Evolutionary conservation across 148 eudicot genomes (phyloP).

Genomic region (Gaultheria prostrata): DNA sequence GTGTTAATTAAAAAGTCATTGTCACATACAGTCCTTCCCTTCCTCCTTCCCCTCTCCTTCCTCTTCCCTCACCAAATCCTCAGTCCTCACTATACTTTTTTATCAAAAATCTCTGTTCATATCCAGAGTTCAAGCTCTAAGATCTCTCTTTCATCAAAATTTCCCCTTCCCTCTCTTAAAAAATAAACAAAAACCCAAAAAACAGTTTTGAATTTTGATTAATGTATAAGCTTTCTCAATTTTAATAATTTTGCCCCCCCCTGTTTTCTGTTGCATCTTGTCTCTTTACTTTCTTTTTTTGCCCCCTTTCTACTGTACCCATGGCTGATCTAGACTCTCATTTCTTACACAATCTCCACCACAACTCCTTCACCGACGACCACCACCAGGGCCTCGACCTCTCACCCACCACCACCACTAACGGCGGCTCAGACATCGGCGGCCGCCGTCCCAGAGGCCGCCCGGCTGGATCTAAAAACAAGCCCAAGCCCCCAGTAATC

Average conservation of each 20-base stretch:
- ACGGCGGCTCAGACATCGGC: slow-evolving; percentile 14
- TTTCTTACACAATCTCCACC: slow-evolving; percentile 31
- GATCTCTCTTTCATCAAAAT: not conserved
- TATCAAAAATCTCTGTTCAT: not conserved
- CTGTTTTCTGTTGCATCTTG: slow-evolving; percentile 18
- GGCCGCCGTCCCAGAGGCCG: slow-evolving; percentile 43
- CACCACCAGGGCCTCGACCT: slow-evolving; percentile 17
- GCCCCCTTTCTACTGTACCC: not conserved
- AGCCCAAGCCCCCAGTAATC: slow-evolving; percentile 47
- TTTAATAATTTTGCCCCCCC: slow-evolving; percentile 15
- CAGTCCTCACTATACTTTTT: not conserved
- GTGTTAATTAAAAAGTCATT: not conserved
- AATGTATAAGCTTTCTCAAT: not conserved
- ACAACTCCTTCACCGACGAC: slow-evolving; percentile 33
- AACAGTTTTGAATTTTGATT: not conserved
- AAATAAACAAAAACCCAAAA: not conserved
- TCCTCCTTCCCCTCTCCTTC: not conserved
- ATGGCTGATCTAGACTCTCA: slow-evolving; percentile 45
- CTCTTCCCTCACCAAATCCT: slow-evolving; percentile 2
- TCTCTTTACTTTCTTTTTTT: slow-evolving; percentile 17
- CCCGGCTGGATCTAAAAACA: slow-evolving; percentile 44
- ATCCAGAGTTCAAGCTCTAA: not conserved
- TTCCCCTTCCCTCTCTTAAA: not conserved
- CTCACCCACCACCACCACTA: not conserved
- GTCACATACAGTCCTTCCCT: not conserved